Conservation (phyloP, 2,329 filamentous ascomycete species). For the Podosphaera fusca region DNA sequence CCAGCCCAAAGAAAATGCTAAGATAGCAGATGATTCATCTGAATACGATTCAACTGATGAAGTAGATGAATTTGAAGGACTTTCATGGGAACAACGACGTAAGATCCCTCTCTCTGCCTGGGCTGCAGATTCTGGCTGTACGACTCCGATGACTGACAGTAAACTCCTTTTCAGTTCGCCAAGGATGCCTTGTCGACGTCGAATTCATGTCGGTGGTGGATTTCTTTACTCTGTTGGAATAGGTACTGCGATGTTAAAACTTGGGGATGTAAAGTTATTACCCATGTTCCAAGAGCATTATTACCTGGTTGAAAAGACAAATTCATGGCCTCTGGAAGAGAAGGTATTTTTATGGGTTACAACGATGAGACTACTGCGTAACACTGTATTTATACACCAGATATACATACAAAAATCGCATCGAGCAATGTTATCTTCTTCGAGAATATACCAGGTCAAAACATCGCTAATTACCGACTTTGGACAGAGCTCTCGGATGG, state of each 20-base stretch:
- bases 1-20: too few species aligned
- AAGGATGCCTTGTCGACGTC: too few species aligned
- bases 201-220: too few species aligned
- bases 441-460: neutral
- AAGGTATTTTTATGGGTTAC: neutral
- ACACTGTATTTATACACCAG: neutral
- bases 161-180: neutral
- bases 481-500: neutral
- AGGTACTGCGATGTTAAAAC: neutral
- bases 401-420: neutral
- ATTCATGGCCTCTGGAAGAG: neutral
- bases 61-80: neutral
- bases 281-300: too few species aligned
- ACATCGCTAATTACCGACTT: neutral
- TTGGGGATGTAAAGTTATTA: too few species aligned
- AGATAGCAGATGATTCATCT: too few species aligned
- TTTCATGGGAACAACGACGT: neutral
- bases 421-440: neutral
- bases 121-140: slow-evolving; percentile 1
- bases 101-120: slow-evolving; percentile 1
- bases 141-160: neutral
- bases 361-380: neutral
- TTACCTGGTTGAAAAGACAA: neutral
- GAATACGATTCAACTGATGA: neutral
- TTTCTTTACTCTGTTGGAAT: neutral